Percentiles rank a stretch among this genome's conserved stretches.
Evolutionary conservation across 1,284 basidiomycete species (phyloP).

Genomic region (Ustilago hordei): DNA sequence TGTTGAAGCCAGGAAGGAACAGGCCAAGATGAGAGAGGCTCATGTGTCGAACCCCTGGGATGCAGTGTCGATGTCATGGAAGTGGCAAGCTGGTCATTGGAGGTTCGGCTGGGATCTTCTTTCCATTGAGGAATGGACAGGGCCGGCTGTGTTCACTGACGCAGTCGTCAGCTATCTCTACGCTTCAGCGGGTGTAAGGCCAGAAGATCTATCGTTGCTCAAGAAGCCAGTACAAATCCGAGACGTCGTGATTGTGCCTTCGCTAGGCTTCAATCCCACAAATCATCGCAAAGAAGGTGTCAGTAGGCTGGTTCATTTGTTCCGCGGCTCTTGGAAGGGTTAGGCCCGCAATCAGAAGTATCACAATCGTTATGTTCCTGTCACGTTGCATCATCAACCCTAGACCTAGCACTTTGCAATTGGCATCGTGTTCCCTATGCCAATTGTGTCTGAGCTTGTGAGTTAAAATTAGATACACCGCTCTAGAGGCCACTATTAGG

Average conservation of each 20-base stretch:
- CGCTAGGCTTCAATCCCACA: constrained; percentile 39
- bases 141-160: constrained; percentile 50
- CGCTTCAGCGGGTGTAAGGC: constrained; percentile 43
- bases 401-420: not conserved
- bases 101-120: constrained; percentile 43
- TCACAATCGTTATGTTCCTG: not conserved
- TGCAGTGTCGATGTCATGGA: constrained; percentile 35
- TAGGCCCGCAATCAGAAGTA: constrained; percentile 3
- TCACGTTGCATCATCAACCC: not conserved
- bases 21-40: constrained; percentile 18
- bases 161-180: constrained; percentile 47
- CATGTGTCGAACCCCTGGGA: constrained; percentile 37
- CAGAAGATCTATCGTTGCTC: constrained; percentile 38
- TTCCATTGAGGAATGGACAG: constrained; percentile 52
- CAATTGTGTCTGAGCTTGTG: not conserved
- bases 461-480: too few species aligned
- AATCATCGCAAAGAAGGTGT: constrained; percentile 9
- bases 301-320: constrained; percentile 45
- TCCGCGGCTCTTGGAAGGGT: constrained; percentile 50
- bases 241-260: constrained; percentile 44
- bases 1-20: constrained; percentile 20
- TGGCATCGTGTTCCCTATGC: not conserved
- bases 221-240: constrained; percentile 48
- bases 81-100: constrained; percentile 51
- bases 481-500: too few species aligned